Conservation (phyloP, 352 stramenopile species). For the Pythium plurisporium region DNA sequence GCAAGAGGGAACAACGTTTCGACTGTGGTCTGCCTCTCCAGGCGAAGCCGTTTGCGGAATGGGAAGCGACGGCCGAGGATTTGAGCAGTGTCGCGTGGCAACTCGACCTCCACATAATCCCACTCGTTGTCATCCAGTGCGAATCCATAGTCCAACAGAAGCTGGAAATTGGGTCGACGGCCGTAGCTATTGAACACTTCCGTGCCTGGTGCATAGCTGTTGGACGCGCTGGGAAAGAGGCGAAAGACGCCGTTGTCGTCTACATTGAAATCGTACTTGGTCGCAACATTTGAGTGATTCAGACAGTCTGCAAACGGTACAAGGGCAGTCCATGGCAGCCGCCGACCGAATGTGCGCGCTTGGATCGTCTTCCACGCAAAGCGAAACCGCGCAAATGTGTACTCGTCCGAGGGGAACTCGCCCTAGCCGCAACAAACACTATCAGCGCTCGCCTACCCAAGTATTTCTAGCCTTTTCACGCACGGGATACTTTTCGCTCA, state of each 20-base stretch:
- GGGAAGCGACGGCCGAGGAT: slow-evolving; percentile 32
- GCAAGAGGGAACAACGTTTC: slow-evolving; percentile 43
- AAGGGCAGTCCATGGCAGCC: slow-evolving; percentile 86
- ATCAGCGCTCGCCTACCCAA: neutral
- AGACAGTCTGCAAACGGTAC: slow-evolving; percentile 92
- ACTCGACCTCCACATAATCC: slow-evolving; percentile 67
- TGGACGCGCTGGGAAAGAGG: slow-evolving; percentile 59
- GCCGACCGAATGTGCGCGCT: slow-evolving; percentile 87
- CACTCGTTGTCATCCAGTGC: slow-evolving; percentile 86
- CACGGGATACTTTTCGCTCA: slow-evolving; percentile 50
- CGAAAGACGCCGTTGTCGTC: slow-evolving; percentile 54
- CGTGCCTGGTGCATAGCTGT: slow-evolving; percentile 39
- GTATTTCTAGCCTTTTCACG: neutral
- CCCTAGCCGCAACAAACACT: slow-evolving; percentile 14
- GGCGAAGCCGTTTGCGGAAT: slow-evolving; percentile 44
- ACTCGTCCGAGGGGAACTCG: slow-evolving; percentile 45
- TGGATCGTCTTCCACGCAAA: slow-evolving; percentile 90
- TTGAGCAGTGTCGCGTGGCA: slow-evolving; percentile 33
- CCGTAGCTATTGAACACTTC: slow-evolving; percentile 94
- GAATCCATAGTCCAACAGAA: slow-evolving; percentile 93
- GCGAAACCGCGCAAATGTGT: slow-evolving; percentile 61
- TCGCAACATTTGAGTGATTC: slow-evolving; percentile 89
- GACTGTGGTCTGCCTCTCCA: slow-evolving; percentile 44
- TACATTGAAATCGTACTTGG: slow-evolving; percentile 83
- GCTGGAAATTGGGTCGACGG: slow-evolving; percentile 76